Evolutionary conservation across 345 rosid species (phyloP).

Genomic region (Eucalyptus curtisii): DNA sequence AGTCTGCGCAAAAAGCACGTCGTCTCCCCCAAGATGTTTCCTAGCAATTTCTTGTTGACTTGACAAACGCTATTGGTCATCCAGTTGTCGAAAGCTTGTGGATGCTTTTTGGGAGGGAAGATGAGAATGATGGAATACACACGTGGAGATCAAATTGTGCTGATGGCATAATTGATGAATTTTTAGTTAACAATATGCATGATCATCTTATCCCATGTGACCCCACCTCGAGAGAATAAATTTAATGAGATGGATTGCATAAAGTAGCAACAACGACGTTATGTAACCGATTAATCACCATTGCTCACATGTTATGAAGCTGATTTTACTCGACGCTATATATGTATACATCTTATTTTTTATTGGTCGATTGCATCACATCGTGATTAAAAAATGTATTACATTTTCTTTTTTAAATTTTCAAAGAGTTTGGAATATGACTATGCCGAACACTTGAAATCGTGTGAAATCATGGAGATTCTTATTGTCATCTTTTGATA

Average conservation of each 20-base stretch:
- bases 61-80: background rate
- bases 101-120: background rate
- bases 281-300: too few species aligned
- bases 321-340: too few species aligned
- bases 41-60: background rate
- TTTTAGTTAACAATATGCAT: background rate
- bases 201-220: background rate
- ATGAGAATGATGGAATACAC: background rate
- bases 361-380: background rate
- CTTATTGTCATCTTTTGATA: background rate
- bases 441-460: background rate
- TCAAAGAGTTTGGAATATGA: too few species aligned
- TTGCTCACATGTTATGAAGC: background rate
- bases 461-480: background rate
- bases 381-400: too few species aligned
- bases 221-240: background rate
- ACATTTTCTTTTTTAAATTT: accelerated
- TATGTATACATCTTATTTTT: too few species aligned
- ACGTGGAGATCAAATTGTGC: too few species aligned
- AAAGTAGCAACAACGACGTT: too few species aligned
- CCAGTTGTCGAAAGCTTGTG: background rate
- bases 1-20: background rate
- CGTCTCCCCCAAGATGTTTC: background rate
- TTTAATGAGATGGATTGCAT: background rate
- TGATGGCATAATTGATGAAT: background rate